A percentile compares a stretch with the other conserved stretches of the same genome.
phyloP scores from a whole-genome alignment of 139 green algal genomes.

The Astrephomene gubernaculifera region DNA sequence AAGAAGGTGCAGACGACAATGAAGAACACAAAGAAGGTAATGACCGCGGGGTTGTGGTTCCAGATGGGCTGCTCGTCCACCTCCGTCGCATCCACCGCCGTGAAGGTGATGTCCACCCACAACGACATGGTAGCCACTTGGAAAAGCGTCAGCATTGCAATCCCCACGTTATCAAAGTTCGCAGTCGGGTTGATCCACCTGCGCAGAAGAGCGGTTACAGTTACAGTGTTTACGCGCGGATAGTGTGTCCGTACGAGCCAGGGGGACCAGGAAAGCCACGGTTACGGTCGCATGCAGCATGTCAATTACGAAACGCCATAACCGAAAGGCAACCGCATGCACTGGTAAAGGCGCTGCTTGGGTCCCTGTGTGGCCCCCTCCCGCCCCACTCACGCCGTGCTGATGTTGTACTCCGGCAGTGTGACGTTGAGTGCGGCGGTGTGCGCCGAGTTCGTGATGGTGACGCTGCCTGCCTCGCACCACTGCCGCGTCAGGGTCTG shows the following conservation, averaged over 20 bases:
- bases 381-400: neutral
- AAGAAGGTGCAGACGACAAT: constrained; percentile 63
- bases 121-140: constrained; percentile 46
- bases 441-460: constrained; percentile 57
- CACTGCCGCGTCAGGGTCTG: constrained; percentile 52
- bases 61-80: constrained; percentile 68
- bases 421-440: constrained; percentile 42
- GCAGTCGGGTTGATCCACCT: constrained; percentile 58
- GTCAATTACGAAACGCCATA: too few relatives aligned
- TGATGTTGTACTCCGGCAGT: constrained; percentile 55
- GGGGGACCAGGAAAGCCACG: too few relatives aligned
- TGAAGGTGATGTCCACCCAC: constrained; percentile 74
- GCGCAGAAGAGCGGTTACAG: neutral
- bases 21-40: constrained; percentile 71
- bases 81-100: constrained; percentile 58
- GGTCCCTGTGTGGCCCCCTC: too few relatives aligned
- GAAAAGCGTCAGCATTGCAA: constrained; percentile 71
- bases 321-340: too few relatives aligned
- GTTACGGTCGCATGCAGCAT: too few relatives aligned
- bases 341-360: too few relatives aligned
- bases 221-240: too few relatives aligned
- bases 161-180: constrained; percentile 78
- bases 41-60: constrained; percentile 51
- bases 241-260: too few relatives aligned
- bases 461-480: constrained; percentile 42